Base-by-base conservation (phyloP, 31 red algal species). In the Odonthalia washingtoniensis region DNA sequence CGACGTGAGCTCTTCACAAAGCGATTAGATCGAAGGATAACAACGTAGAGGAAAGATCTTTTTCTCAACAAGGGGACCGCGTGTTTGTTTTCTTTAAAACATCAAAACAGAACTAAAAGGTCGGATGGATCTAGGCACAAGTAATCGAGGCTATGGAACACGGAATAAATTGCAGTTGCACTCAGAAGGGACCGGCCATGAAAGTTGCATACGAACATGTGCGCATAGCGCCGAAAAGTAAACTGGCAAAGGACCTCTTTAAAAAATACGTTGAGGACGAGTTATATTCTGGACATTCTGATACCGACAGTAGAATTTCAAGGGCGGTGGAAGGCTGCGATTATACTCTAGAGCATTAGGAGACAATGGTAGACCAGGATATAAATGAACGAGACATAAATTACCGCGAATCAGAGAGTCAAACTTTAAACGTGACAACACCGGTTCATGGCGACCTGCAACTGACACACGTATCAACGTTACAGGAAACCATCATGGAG, bases 201-300 rank as follows among this genome's bases (percentile, higher is more conserved):
- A 57, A 9, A 57, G 35, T 45, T 17, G 73, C 85, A 1, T 88
- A 79, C 75, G 85, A 88, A 30, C 70, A 88, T 43, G 49, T 77
- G 1, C 46, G 85, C 28, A 24, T 88, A 4, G 31, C 27, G 4
- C 52, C 70, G 32, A 74, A 26, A 5, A 37, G 46, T n/a, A n/a
- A 49, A 9, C 39, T 87, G 34, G 35, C 38, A 37, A 12, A 42
- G 0, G 1, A 76, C 31, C 72, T 75, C 6, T 17, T 61, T 14
- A 24, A 61, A 61, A 24, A 61, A 24, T 61, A 14, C 52, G 40
- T 77, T 18, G 72, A 75, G 49, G 68, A 60, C 52, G 52, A 61
- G 24, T 14, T 24, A 24, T 61, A 14, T 14, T n/a, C n/a, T n/a
- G n/a, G 24, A 61, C 52, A 24, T 24, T 24, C 52, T 17, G 52